A percentile compares a stretch with the other conserved stretches of the same genome.
Conservation (phyloP, 352 stramenopile species). For the Pythium biforme region DNA sequence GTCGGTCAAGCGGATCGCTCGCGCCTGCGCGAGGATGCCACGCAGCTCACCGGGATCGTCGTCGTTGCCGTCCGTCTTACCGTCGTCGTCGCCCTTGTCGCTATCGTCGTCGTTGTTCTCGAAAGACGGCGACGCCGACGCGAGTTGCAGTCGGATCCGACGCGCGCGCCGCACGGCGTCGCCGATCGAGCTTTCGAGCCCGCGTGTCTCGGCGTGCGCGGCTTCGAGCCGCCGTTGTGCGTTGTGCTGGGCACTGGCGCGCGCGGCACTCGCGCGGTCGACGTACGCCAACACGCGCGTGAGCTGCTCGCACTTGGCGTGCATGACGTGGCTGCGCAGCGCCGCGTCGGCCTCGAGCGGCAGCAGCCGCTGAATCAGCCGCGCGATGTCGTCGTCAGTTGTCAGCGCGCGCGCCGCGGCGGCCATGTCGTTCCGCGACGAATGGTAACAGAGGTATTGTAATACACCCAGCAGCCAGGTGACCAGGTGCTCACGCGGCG, state of each 20-base stretch:
- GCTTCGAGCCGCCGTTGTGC: slow-evolving; percentile 9
- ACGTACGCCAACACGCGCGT: slow-evolving; percentile 32
- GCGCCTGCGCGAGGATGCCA: slow-evolving; percentile 16
- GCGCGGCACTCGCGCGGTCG: slow-evolving; percentile 1
- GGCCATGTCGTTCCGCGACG: background rate
- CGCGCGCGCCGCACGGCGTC: slow-evolving; percentile 48
- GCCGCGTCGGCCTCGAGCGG: slow-evolving; percentile 37
- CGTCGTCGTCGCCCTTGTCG: background rate
- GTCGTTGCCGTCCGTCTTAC: background rate
- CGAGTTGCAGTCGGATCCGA: slow-evolving; percentile 23
- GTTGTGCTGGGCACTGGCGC: background rate
- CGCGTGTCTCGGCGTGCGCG: slow-evolving; percentile 28
- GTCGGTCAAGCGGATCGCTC: slow-evolving; percentile 7
- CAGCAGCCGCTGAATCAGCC: slow-evolving; percentile 13
- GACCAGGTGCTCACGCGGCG: too few relatives aligned
- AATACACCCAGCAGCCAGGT: too few relatives aligned
- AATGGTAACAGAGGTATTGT: too few relatives aligned
- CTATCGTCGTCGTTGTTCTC: slow-evolving; percentile 4
- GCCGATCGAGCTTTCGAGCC: slow-evolving; percentile 41
- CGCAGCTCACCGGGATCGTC: slow-evolving; percentile 3
- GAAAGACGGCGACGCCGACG: background rate
- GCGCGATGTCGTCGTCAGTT: slow-evolving; percentile 11
- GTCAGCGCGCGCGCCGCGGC: background rate
- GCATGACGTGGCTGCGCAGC: slow-evolving; percentile 33
- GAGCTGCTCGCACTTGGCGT: slow-evolving; percentile 41